Evolutionary conservation across 2,329 filamentous ascomycete genomes (phyloP).

Genomic region (Aaosphaeria arxii): DNA sequence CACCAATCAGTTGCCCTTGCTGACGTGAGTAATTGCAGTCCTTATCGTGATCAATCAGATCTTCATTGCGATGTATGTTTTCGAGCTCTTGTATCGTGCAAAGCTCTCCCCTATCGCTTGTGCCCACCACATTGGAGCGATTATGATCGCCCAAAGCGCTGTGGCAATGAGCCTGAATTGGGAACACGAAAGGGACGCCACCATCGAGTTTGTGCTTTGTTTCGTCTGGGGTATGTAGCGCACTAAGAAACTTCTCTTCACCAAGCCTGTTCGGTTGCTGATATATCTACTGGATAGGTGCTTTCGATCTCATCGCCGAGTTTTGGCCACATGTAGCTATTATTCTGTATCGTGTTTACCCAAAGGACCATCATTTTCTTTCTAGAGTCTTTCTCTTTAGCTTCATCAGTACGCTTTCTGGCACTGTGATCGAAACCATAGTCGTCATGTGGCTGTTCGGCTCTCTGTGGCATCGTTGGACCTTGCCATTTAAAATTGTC

Average conservation of each 20-base stretch:
- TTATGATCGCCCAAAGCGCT: slow-evolving; percentile 42
- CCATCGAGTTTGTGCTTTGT: slow-evolving; percentile 37
- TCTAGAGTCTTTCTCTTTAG: slow-evolving; percentile 30
- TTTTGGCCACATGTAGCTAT: slow-evolving; percentile 47
- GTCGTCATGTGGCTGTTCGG: slow-evolving; percentile 47
- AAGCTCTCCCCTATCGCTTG: slow-evolving; percentile 42
- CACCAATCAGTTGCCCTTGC: background rate
- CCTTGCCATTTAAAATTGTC: slow-evolving; percentile 42
- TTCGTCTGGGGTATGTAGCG: slow-evolving; percentile 35
- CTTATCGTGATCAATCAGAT: slow-evolving; percentile 41
- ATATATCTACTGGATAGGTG: slow-evolving; percentile 26
- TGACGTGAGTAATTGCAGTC: slow-evolving; percentile 5
- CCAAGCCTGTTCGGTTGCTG: background rate
- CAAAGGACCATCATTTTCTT: slow-evolving; percentile 38
- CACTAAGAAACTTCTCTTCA: background rate
- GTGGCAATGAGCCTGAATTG: slow-evolving; percentile 36
- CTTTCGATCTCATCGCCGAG: slow-evolving; percentile 47
- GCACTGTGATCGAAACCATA: slow-evolving; percentile 42
- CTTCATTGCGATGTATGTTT: slow-evolving; percentile 47
- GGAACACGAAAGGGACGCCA: background rate
- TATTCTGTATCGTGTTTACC: slow-evolving; percentile 44
- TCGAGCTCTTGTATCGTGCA: slow-evolving; percentile 44
- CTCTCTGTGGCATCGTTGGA: slow-evolving; percentile 42
- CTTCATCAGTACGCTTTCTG: slow-evolving; percentile 24
- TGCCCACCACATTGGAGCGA: slow-evolving; percentile 41